Conservation (phyloP, 2,329 filamentous ascomycete genomes). For the Colletotrichum lini region DNA sequence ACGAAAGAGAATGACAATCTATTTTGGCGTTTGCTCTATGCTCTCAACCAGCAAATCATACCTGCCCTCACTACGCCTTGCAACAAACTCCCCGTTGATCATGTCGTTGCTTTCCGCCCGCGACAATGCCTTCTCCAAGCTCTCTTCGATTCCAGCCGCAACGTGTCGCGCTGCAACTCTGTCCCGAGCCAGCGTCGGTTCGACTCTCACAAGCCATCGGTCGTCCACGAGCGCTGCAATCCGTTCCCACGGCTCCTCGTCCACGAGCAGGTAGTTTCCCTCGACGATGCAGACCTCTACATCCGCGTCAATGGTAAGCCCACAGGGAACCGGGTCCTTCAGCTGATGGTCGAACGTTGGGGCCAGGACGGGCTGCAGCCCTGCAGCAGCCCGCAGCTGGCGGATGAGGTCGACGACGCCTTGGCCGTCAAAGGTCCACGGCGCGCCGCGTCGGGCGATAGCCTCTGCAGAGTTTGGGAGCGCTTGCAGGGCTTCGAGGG, state of each 20-base stretch:
- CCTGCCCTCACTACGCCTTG: conserved; percentile 45
- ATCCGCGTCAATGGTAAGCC: conserved; percentile 14
- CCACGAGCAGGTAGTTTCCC: conserved; percentile 63
- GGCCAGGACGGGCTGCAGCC: conserved; percentile 44
- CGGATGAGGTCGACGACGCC: conserved; percentile 45
- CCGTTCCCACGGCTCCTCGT: conserved; percentile 61
- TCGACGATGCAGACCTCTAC: conserved; percentile 57
- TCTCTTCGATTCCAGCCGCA: conserved; percentile 48
- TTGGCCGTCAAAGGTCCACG: conserved; percentile 51
- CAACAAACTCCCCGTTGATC: conserved; percentile 46
- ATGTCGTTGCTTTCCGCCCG: conserved; percentile 50
- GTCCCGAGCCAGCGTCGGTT: conserved; percentile 43
- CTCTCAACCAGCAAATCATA: conserved; percentile 49
- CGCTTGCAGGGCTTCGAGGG: conserved; percentile 43
- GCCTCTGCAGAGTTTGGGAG: conserved; percentile 46
- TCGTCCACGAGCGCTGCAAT: conserved; percentile 64
- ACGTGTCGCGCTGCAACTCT: conserved; percentile 48
- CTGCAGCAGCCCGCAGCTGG: conserved; percentile 41
- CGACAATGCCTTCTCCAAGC: conserved; percentile 43
- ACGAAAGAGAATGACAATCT: neutral
- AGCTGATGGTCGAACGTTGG: conserved; percentile 67
- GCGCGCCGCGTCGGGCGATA: conserved; percentile 48
- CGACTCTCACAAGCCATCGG: conserved; percentile 50
- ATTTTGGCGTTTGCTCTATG: conserved; percentile 43
- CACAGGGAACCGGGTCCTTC: conserved; percentile 58